These are phyloP conservation scores for Blumeria hordei DNA, from an alignment of 2,329 filamentous ascomycete genomes.

Conservation along the genomic window DNA sequence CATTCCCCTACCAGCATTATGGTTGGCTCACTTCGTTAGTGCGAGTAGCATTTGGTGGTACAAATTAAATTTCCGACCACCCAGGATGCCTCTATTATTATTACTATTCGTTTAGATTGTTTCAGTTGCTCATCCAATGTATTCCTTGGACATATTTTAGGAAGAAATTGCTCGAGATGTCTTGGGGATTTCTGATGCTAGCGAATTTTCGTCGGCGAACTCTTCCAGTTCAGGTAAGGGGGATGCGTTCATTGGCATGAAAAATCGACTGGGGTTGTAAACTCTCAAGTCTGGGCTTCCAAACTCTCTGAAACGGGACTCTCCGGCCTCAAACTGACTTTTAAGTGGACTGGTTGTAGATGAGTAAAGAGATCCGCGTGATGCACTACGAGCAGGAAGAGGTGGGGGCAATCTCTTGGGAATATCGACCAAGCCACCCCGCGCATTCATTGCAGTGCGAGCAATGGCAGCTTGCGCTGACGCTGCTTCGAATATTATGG, in stretches of 20 bases:
- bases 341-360: neutral
- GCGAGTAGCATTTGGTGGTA: too few relatives aligned
- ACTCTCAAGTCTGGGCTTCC: neutral
- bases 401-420: constrained; percentile 49
- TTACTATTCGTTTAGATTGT: too few relatives aligned
- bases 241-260: neutral
- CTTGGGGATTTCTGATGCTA: neutral
- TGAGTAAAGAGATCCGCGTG: constrained; percentile 12
- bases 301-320: neutral
- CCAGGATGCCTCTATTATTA: too few relatives aligned
- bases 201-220: neutral
- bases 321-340: neutral
- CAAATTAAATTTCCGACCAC: too few relatives aligned
- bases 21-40: too few relatives aligned
- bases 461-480: constrained; percentile 31
- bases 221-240: neutral
- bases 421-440: constrained; percentile 65
- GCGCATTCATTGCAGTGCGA: constrained; percentile 25
- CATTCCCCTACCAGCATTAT: too few relatives aligned
- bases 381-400: constrained; percentile 52
- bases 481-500: constrained; percentile 44
- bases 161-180: neutral
- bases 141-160: too few relatives aligned
- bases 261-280: neutral
- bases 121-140: too few relatives aligned